phyloP scores from a whole-genome alignment of 345 rosid genomes.

The Theobroma cacao region DNA sequence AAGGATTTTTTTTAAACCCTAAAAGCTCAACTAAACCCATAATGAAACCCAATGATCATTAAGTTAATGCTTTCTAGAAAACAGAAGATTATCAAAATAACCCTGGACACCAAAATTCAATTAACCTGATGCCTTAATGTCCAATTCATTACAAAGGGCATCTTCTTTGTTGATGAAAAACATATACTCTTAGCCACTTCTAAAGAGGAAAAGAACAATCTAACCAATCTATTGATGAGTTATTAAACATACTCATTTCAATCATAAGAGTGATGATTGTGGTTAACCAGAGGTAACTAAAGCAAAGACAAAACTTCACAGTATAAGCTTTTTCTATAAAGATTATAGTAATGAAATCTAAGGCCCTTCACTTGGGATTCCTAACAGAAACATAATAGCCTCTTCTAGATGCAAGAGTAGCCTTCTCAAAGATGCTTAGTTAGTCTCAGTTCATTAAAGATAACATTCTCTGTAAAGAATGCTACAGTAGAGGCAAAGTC shows the following conservation, averaged over 20 bases:
- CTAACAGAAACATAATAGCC: background rate
- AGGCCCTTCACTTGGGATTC: background rate
- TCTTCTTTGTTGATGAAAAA: background rate
- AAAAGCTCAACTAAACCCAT: too few species aligned
- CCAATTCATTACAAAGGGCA: background rate
- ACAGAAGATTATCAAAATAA: background rate
- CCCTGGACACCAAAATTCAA: background rate
- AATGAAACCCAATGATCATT: background rate
- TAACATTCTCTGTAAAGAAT: background rate
- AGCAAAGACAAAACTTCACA: background rate
- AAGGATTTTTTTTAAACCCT: too few species aligned
- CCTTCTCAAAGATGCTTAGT: background rate
- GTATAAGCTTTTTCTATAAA: background rate
- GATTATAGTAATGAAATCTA: background rate
- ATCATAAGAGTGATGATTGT: background rate
- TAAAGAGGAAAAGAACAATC: background rate
- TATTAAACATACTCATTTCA: background rate
- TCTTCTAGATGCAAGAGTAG: background rate
- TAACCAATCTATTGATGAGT: background rate
- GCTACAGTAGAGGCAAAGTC: background rate
- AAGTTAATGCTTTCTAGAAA: background rate
- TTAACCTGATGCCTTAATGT: background rate
- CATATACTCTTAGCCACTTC: background rate
- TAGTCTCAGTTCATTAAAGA: conserved; percentile 8
- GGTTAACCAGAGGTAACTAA: background rate